Conservation (phyloP, 495 filamentous ascomycete genomes). For the Parathielavia hyrcaniae region DNA sequence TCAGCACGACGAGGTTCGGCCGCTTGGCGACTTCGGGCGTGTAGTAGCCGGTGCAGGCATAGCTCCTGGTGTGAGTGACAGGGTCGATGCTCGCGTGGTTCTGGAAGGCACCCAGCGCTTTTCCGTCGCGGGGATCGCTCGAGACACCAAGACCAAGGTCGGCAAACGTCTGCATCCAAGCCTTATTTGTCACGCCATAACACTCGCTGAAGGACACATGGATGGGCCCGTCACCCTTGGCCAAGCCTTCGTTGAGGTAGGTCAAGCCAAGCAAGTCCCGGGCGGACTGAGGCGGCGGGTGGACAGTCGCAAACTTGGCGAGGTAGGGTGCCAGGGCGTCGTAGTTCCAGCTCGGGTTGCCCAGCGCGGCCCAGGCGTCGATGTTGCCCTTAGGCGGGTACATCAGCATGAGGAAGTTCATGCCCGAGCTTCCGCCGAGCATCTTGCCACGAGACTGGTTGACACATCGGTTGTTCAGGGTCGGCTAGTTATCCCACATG, state of each 20-base stretch:
- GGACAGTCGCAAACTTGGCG: constrained; percentile 38
- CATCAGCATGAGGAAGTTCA: constrained; percentile 50
- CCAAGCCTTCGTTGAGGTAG: constrained; percentile 33
- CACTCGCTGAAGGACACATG: constrained; percentile 39
- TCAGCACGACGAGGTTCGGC: constrained; percentile 43
- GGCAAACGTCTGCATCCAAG: constrained; percentile 36
- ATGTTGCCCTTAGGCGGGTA: constrained; percentile 41
- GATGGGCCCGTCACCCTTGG: constrained; percentile 35
- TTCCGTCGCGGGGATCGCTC: constrained; percentile 37
- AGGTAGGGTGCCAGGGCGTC: constrained; percentile 46
- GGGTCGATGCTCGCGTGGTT: constrained; percentile 43
- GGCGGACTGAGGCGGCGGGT: constrained; percentile 26
- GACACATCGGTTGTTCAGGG: constrained; percentile 32
- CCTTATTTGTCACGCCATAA: constrained; percentile 30
- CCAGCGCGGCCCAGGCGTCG: constrained; percentile 51
- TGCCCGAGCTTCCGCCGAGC: constrained; percentile 51
- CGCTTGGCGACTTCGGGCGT: constrained; percentile 30
- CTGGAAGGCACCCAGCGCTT: constrained; percentile 41
- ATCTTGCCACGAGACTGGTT: constrained; percentile 47
- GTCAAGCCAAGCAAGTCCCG: constrained; percentile 29
- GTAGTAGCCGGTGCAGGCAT: constrained; percentile 38
- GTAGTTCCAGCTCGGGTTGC: constrained; percentile 50
- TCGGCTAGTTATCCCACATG: constrained; percentile 22
- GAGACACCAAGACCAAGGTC: constrained; percentile 31
- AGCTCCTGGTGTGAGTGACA: constrained; percentile 35